Percentiles rank a stretch among this genome's conserved stretches.
Evolutionary conservation across 202 grass and related monocot species (phyloP).

Genomic region (Zizania palustris): DNA sequence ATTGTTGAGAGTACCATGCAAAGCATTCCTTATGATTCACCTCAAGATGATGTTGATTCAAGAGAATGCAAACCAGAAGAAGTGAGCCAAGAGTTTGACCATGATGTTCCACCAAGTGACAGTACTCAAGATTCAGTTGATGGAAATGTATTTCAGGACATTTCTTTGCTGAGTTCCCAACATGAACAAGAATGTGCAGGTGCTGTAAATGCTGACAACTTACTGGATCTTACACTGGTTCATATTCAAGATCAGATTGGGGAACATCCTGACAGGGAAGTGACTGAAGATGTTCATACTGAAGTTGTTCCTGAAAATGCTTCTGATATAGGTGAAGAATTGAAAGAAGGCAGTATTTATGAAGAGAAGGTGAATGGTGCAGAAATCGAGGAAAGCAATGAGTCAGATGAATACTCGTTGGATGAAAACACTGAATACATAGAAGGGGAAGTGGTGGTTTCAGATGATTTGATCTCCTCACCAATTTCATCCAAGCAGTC

Average conservation of each 20-base stretch:
- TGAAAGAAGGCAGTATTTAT: conserved; percentile 26
- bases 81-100: conserved; percentile 40
- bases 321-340: conserved; percentile 39
- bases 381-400: conserved; percentile 35
- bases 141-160: conserved; percentile 41
- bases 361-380: conserved; percentile 5
- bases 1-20: conserved; percentile 34
- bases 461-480: conserved; percentile 41
- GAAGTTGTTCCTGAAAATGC: conserved; percentile 41
- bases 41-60: conserved; percentile 39
- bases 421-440: conserved; percentile 38
- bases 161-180: conserved; percentile 1
- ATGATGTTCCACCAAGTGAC: conserved; percentile 40
- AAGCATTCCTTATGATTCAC: conserved; percentile 45
- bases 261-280: conserved; percentile 23
- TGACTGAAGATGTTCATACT: conserved; percentile 31
- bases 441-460: conserved; percentile 40
- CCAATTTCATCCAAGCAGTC: conserved; percentile 47
- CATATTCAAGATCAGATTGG: conserved; percentile 27
- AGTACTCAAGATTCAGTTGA: conserved; percentile 51
- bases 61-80: conserved; percentile 37
- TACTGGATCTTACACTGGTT: conserved; percentile 13
- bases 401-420: conserved; percentile 27
- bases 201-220: conserved; percentile 7
- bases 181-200: conserved; percentile 36